These are phyloP conservation scores for Saccharomycopsis crataegensis DNA, from an alignment of 1,139 yeast species.

Conservation along the genomic window DNA sequence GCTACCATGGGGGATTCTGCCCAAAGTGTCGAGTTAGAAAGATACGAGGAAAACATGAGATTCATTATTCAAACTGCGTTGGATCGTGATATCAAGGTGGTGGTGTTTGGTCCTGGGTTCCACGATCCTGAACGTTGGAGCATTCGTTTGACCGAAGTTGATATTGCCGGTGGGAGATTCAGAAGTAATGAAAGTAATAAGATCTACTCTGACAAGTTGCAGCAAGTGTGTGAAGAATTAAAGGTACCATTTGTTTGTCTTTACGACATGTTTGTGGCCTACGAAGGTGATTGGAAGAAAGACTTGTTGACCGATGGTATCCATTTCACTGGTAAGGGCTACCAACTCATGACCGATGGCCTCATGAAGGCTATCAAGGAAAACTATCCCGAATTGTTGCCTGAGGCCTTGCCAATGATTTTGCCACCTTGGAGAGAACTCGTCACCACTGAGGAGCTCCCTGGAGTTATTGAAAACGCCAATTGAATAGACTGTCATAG, in stretches of 20 bases:
- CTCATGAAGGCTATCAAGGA: slow-evolving; percentile 34
- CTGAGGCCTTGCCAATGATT: slow-evolving; percentile 31
- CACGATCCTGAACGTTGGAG: slow-evolving; percentile 41
- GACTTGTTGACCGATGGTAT: slow-evolving; percentile 50
- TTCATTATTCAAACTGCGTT: slow-evolving; percentile 35
- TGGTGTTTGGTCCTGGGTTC: slow-evolving; percentile 60
- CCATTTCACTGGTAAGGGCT: slow-evolving; percentile 59
- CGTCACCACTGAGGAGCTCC: neutral
- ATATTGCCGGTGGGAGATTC: slow-evolving; percentile 29
- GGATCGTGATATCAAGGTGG: slow-evolving; percentile 36
- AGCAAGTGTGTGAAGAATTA: slow-evolving; percentile 37
- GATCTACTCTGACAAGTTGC: slow-evolving; percentile 44
- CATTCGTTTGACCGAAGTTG: slow-evolving; percentile 18
- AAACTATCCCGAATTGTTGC: slow-evolving; percentile 41
- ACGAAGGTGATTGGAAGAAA: slow-evolving; percentile 24
- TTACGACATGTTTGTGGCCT: slow-evolving; percentile 36
- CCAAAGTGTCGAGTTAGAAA: slow-evolving; percentile 48
- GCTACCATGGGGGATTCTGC: slow-evolving; percentile 38
- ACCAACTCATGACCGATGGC: slow-evolving; percentile 41
- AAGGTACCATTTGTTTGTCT: slow-evolving; percentile 48
- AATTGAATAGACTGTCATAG: neutral
- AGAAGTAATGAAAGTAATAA: slow-evolving; percentile 37
- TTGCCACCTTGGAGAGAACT: slow-evolving; percentile 36
- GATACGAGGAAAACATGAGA: slow-evolving; percentile 41
- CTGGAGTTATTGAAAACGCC: neutral